Evolutionary conservation across 2,329 filamentous ascomycete species (phyloP), one percentile per base, ranked within the genome.

Genomic region (Trichothecium roseum): DNA sequence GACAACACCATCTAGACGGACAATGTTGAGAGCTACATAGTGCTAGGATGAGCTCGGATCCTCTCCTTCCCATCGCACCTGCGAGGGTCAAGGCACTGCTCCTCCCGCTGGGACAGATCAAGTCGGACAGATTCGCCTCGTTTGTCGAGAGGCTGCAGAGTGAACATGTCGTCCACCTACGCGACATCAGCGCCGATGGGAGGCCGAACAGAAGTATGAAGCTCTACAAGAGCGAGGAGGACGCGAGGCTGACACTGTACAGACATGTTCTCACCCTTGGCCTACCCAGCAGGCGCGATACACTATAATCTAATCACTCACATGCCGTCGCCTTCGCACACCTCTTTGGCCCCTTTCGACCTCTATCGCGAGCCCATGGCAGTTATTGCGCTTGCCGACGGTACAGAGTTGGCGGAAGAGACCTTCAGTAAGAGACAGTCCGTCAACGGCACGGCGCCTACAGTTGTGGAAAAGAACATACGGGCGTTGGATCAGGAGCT

Each of bases 231-330:
- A 16, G 14, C 22, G 13, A 31, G 18, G 13, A 26, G 15, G 8
- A 28, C 12, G 20, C 34, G 28, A 36, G 10, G 22, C 38, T 44
- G 15, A 39, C 38, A 18, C 29, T 3, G 8, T 35, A 41, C 56
- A 94, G 87, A 86, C 59, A 88, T 91, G 79, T 95, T 96, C 61
- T 94, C 86, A 39, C 89, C 89, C 28, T 66, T 91, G 50, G 84
- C 83, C 12, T 94, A 91, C 57, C 87, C 86, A 9, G 74, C 79
- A 46, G 89, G 89, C 41, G 78, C 80, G 50, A 81, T 96, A 41
- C 72, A 95, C 49, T 95, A 91, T 68, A 83, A 94, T 55, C 72
- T 95, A 42, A 79, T 83, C 39, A 86, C 84, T 41, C 81, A 86
- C 50, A 68, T 82, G 37, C 82, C 86, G 17, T 78, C 84, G n/a